These are phyloP conservation scores for Scheffersomyces ergatensis DNA, from an alignment of 805 yeast genomes.

Conservation along the genomic window DNA sequence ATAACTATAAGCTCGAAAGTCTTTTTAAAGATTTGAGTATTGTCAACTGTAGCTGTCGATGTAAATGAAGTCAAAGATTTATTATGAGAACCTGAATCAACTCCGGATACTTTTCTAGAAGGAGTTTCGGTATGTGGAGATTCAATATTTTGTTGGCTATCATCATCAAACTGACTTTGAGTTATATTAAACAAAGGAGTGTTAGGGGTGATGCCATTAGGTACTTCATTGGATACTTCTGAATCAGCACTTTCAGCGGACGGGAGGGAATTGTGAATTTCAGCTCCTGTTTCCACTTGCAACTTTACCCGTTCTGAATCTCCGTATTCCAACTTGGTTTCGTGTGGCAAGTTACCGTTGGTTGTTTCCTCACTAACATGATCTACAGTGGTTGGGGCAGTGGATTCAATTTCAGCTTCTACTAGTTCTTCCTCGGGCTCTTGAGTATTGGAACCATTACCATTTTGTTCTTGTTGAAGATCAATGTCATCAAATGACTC, in stretches of 20 bases:
- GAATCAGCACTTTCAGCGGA: not conserved
- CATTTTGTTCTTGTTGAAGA: not conserved
- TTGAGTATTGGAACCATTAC: too few species aligned
- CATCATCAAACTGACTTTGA: not conserved
- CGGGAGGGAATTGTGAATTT: not conserved
- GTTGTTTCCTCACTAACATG: not conserved
- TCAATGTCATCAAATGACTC: not conserved
- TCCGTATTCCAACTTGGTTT: not conserved
- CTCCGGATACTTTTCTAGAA: not conserved
- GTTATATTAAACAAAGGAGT: not conserved
- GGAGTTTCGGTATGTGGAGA: not conserved
- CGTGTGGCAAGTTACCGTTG: not conserved
- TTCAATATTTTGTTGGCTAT: not conserved
- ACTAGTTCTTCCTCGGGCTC: too few species aligned
- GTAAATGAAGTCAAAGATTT: conserved; percentile 12
- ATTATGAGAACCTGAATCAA: conserved; percentile 9
- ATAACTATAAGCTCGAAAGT: conserved; percentile 57
- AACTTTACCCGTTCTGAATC: not conserved
- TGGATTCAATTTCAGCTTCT: too few species aligned
- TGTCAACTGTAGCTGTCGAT: conserved; percentile 19
- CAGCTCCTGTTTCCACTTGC: not conserved
- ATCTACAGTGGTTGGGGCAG: not conserved
- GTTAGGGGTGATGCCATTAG: not conserved
- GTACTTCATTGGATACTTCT: not conserved
- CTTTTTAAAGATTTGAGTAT: conserved; percentile 38